Evolutionary conservation across 2,329 filamentous ascomycete genomes (phyloP).

Genomic region (Aureobasidium lini): DNA sequence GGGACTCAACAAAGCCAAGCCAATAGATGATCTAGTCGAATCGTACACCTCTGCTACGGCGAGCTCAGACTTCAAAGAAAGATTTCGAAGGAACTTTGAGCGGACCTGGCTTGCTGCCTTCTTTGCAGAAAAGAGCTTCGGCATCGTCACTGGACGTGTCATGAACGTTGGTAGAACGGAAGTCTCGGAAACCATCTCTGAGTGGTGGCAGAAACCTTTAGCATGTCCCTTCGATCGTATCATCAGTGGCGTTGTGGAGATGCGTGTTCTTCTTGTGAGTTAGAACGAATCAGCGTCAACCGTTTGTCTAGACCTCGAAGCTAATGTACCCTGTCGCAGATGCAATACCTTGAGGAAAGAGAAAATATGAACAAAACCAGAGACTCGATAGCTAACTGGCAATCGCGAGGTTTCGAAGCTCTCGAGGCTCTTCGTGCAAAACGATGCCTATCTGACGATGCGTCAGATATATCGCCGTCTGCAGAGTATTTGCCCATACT

Average conservation of each 20-base stretch:
- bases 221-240: background rate
- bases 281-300: background rate
- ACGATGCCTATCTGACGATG: background rate
- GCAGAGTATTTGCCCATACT: background rate
- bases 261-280: slow-evolving; percentile 1
- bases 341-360: background rate
- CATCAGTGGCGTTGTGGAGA: background rate
- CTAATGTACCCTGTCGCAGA: background rate
- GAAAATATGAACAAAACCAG: background rate
- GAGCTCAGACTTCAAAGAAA: background rate
- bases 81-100: background rate
- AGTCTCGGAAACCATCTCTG: background rate
- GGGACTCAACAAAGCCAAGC: background rate
- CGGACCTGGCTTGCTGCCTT: slow-evolving; percentile 4
- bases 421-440: background rate
- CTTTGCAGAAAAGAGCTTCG: slow-evolving; percentile 6
- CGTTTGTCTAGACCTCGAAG: background rate
- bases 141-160: slow-evolving; percentile 1
- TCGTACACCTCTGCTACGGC: background rate
- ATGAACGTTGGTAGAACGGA: background rate
- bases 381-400: background rate
- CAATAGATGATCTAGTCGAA: background rate
- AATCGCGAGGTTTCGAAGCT: background rate
- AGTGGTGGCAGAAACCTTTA: slow-evolving; percentile 6
- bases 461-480: background rate